phyloP scores from a whole-genome alignment of 1,284 basidiomycete genomes.

The Pseudomicrostroma phylloplanum region DNA sequence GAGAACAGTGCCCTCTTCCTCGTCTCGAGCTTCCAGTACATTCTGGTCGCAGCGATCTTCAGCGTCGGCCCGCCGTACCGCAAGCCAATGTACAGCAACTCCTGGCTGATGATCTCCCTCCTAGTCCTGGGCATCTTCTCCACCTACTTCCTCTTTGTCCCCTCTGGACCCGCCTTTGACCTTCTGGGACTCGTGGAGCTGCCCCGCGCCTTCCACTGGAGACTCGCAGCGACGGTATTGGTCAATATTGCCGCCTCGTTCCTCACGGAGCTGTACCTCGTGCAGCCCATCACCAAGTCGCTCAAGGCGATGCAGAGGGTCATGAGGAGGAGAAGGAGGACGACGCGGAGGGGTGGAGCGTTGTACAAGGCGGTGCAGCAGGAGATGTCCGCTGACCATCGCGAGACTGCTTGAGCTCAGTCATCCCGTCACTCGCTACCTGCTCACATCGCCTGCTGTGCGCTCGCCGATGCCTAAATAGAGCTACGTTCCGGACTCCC shows the following conservation, averaged over 20 bases:
- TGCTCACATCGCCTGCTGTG: no score
- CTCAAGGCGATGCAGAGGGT: slow-evolving; percentile 28
- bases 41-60: slow-evolving; percentile 91
- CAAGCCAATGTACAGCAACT: slow-evolving; percentile 86
- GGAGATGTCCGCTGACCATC: not conserved
- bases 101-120: slow-evolving; percentile 40
- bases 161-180: slow-evolving; percentile 61
- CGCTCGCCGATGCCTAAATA: no score
- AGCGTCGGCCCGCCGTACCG: slow-evolving; percentile 96
- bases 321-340: not conserved
- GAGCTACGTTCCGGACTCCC: no score
- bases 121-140: slow-evolving; percentile 28
- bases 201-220: slow-evolving; percentile 64
- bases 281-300: slow-evolving; percentile 22
- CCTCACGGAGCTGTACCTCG: slow-evolving; percentile 61
- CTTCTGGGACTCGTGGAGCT: slow-evolving; percentile 75
- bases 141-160: slow-evolving; percentile 51
- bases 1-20: slow-evolving; percentile 92
- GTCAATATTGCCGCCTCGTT: slow-evolving; percentile 70
- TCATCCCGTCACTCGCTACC: no score
- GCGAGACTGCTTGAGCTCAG: slow-evolving; percentile 2
- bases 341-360: not conserved
- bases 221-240: slow-evolving; percentile 65
- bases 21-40: slow-evolving; percentile 96
- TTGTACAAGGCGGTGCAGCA: slow-evolving; percentile 11